Conservation (phyloP, 805 yeast species). For the Yarrowia sp. region DNA sequence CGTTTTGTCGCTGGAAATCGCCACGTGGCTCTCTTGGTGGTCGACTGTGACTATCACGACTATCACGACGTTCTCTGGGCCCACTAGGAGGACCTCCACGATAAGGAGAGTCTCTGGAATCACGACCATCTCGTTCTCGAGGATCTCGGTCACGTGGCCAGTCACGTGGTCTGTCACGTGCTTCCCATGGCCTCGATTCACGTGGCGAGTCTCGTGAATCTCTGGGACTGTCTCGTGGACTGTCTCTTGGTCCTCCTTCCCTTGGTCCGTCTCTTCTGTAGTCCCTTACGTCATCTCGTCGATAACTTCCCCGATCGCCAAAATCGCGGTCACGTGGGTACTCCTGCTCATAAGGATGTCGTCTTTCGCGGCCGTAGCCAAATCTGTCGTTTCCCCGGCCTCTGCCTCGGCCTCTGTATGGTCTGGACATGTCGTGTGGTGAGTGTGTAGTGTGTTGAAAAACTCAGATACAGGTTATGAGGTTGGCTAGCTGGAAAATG, state of each 20-base stretch:
- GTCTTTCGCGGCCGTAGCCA: background rate
- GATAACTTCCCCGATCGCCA: background rate
- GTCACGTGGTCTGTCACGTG: background rate
- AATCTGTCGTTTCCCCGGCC: constrained; percentile 23
- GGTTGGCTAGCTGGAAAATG: no score
- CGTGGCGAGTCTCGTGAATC: background rate
- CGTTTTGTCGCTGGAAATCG: background rate
- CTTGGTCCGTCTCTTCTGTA: background rate
- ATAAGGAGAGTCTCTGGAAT: background rate
- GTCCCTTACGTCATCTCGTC: constrained; percentile 2
- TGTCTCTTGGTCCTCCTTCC: background rate
- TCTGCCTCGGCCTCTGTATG: constrained; percentile 22
- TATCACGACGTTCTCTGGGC: background rate
- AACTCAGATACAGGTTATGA: constrained; percentile 18
- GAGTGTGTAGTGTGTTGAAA: background rate
- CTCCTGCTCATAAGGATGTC: background rate
- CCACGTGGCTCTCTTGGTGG: background rate
- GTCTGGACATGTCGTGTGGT: constrained; percentile 2
- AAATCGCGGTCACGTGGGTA: background rate
- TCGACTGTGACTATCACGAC: background rate
- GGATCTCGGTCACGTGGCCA: background rate
- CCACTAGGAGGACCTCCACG: constrained; percentile 1
- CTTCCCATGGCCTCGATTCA: background rate
- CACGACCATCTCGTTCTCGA: background rate
- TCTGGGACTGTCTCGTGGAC: background rate